These are phyloP conservation scores for Lactarius trivialis DNA, from an alignment of 768 basidiomycete species.

Conservation along the genomic window DNA sequence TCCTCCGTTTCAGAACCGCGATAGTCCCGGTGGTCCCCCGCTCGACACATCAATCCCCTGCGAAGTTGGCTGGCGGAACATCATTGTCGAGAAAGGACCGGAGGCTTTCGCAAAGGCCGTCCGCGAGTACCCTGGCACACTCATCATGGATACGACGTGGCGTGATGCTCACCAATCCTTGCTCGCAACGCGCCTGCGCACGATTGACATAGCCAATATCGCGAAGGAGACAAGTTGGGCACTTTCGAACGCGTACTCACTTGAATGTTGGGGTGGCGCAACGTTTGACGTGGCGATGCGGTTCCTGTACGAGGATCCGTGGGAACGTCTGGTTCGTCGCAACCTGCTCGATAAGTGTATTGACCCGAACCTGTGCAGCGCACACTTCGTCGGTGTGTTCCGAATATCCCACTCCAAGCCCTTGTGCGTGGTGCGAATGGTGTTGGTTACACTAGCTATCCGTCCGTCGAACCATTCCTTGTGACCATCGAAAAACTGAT, in stretches of 20 bases:
- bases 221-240: conserved; percentile 97
- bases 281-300: conserved; percentile 99
- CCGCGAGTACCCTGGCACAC: conserved; percentile 87
- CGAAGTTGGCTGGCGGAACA: conserved; percentile 92
- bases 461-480: conserved; percentile 69
- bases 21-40: conserved; percentile 64
- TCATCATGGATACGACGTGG: conserved; percentile 99
- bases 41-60: conserved; percentile 81
- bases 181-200: conserved; percentile 91
- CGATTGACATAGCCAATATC: conserved; percentile 96
- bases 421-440: conserved; percentile 98
- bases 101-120: conserved; percentile 98
- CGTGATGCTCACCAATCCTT: conserved; percentile 98
- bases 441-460: conserved; percentile 98
- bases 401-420: conserved; percentile 98
- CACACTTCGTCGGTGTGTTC: conserved; percentile 88
- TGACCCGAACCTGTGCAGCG: conserved; percentile 44
- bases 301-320: conserved; percentile 99
- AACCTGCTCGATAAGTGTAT: neutral
- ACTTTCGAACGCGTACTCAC: conserved; percentile 87
- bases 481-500: neutral
- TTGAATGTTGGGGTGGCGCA: conserved; percentile 99
- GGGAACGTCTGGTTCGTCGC: conserved; percentile 82
- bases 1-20: conserved; percentile 72
- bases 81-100: conserved; percentile 95